Conservation (phyloP, 2,329 filamentous ascomycete genomes). For the Zalaria sp. region DNA sequence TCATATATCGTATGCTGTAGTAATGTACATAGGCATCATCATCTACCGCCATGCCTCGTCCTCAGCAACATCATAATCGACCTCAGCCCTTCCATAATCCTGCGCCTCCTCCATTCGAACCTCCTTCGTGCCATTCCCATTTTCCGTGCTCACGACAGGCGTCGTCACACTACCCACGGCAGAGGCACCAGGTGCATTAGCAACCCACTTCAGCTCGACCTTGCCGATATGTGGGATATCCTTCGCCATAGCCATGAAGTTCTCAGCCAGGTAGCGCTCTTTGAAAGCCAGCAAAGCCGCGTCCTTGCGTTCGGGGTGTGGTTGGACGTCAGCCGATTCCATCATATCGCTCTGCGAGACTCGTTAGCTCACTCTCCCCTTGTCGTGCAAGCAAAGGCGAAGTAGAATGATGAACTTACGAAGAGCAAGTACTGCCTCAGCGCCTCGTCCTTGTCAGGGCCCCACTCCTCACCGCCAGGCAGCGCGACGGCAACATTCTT, state of each 20-base stretch:
- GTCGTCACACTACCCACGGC: conserved; percentile 3
- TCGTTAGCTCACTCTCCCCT: conserved; percentile 4
- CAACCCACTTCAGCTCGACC: conserved; percentile 52
- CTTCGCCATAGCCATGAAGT: conserved; percentile 20
- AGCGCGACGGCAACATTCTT: conserved; percentile 48
- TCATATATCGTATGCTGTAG: too few species aligned
- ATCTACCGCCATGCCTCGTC: conserved; percentile 27
- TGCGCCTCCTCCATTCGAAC: conserved; percentile 4
- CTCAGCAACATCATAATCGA: conserved; percentile 37
- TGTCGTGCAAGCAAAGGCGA: neutral
- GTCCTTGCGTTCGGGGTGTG: conserved; percentile 22
- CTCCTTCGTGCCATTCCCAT: neutral
- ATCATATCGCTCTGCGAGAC: conserved; percentile 8
- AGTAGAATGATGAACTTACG: conserved; percentile 5
- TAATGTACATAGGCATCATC: too few species aligned
- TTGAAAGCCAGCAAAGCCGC: conserved; percentile 27
- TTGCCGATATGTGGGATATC: conserved; percentile 48
- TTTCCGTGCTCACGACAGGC: conserved; percentile 5
- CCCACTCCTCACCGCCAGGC: conserved; percentile 43
- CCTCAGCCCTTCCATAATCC: conserved; percentile 14
- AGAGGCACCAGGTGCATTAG: conserved; percentile 15
- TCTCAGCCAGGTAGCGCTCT: conserved; percentile 50
- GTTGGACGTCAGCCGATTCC: conserved; percentile 23
- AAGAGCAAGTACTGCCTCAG: conserved; percentile 55
- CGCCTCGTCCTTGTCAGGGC: conserved; percentile 50